Conservation (phyloP, 1,284 basidiomycete species). For the Erythrobasidium hasegawianum region DNA sequence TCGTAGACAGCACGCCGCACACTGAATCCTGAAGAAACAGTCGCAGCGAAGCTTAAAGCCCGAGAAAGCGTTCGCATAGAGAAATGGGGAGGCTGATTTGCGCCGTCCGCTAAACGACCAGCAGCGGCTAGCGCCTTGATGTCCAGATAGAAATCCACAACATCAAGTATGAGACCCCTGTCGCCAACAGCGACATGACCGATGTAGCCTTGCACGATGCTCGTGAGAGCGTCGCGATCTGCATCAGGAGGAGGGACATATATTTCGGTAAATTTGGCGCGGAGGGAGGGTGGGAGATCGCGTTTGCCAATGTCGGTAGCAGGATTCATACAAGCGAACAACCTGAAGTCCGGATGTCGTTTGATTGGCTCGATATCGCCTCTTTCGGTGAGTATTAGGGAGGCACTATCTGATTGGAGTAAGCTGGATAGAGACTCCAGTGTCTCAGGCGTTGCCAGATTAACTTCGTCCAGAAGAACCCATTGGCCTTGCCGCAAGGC, state of each 20-base stretch:
- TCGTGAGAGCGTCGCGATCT: constrained; percentile 82
- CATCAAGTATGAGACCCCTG: constrained; percentile 79
- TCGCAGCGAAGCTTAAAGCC: constrained; percentile 83
- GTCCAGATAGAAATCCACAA: constrained; percentile 83
- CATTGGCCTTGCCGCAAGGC: constrained; percentile 86
- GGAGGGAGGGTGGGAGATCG: constrained; percentile 84
- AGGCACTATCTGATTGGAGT: constrained; percentile 77
- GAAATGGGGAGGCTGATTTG: constrained; percentile 92
- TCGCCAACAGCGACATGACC: constrained; percentile 79
- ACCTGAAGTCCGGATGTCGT: constrained; percentile 91
- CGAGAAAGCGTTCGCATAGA: constrained; percentile 94
- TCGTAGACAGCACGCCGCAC: constrained; percentile 91
- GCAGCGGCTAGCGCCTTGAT: constrained; percentile 73
- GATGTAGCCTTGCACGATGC: constrained; percentile 87
- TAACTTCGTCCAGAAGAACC: constrained; percentile 95
- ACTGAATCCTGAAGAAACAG: constrained; percentile 72
- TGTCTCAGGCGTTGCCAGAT: constrained; percentile 89
- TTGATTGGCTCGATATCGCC: constrained; percentile 86
- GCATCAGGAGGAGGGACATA: constrained; percentile 90
- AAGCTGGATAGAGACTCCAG: constrained; percentile 87
- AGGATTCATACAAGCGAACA: constrained; percentile 99
- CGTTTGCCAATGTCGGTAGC: constrained; percentile 99
- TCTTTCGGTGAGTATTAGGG: constrained; percentile 88
- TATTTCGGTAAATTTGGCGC: constrained; percentile 90
- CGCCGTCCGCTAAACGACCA: constrained; percentile 88